Percentiles rank a stretch among this genome's conserved stretches.
Conservation (phyloP, 1,284 basidiomycete genomes). For the Cerioporus squamosus region DNA sequence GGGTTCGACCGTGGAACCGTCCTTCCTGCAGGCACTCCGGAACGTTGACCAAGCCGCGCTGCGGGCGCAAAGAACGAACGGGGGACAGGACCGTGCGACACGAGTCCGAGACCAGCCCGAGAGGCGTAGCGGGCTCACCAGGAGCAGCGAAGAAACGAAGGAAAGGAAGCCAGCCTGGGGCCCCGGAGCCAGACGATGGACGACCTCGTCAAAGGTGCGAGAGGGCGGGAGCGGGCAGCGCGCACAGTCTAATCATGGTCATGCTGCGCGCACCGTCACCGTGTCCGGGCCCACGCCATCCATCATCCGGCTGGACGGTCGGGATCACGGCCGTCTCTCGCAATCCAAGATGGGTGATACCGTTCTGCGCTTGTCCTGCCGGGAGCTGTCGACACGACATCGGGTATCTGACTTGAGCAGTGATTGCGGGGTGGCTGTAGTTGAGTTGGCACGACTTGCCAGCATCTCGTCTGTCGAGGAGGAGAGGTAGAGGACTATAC, state of each 20-base stretch:
- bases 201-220: slow-evolving; percentile 27
- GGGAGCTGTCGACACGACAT: background rate
- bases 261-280: background rate
- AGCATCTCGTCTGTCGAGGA: slow-evolving; percentile 2
- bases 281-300: background rate
- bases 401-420: slow-evolving; percentile 1
- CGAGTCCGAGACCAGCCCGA: slow-evolving; percentile 25
- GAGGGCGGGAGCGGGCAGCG: background rate
- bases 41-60: slow-evolving; percentile 16
- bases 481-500: background rate
- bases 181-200: slow-evolving; percentile 21
- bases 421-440: slow-evolving; percentile 1
- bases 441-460: background rate
- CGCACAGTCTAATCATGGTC: background rate
- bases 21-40: slow-evolving; percentile 12
- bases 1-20: slow-evolving; percentile 3
- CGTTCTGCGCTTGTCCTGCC: background rate
- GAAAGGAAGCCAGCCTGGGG: slow-evolving; percentile 17
- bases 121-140: slow-evolving; percentile 24
- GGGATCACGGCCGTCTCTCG: slow-evolving; percentile 16
- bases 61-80: slow-evolving; percentile 3
- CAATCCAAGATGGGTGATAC: slow-evolving; percentile 3
- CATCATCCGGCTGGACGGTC: slow-evolving; percentile 9
- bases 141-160: slow-evolving; percentile 24
- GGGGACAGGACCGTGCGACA: slow-evolving; percentile 4